Base-by-base conservation (phyloP, 1,284 basidiomycete genomes). In the Lentinus polychrous region DNA sequence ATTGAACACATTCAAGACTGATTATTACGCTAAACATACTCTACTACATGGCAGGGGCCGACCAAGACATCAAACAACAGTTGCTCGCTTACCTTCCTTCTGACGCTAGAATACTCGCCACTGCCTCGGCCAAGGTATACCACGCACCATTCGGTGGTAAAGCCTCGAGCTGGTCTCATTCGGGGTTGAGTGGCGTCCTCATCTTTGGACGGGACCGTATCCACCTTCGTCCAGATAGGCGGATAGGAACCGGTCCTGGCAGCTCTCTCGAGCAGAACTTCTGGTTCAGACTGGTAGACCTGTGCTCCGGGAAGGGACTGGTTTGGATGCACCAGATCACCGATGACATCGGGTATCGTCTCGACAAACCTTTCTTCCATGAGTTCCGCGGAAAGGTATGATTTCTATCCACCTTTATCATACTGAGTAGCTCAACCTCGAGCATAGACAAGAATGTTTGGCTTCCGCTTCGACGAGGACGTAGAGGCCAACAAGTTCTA, bases 281-380 rank as follows among this genome's bases (percentile, higher is more conserved):
- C 70, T 81, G 83, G 69, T 85, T 90, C 63, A 76, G 90, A 23
- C 80, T 95, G 37, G 76, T 91, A 52, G 78, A 93, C 52, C 69
- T 76, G 62, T 76, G 78, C 27, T 80, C 80, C 2, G 76, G 83
- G 32, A 88, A 87, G 55, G 80, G 62, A 23, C 54, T 91, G 34
- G 78, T 91, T 14, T 97, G 94, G 94, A 80, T 87, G 64, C 92
- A 95, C 66, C 85, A 86, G 58, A 73, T 96, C 39, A 90, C 89
- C 4, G 78, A 81, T 40, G 76, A 79, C 52, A 83, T 94, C 59
- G 76, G 83, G 49, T 97, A 94, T 67, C 81, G 83, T 57, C 77
- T 88, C 57, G 93, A 96, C 66, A 83, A 88, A 54, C 88, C 91
- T 1, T 96, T 94, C 72, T 96, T 96, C 70, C 93, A 96, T 66